Evolutionary conservation across 352 stramenopile species (phyloP).

Genomic region (Pythium brachiatum): DNA sequence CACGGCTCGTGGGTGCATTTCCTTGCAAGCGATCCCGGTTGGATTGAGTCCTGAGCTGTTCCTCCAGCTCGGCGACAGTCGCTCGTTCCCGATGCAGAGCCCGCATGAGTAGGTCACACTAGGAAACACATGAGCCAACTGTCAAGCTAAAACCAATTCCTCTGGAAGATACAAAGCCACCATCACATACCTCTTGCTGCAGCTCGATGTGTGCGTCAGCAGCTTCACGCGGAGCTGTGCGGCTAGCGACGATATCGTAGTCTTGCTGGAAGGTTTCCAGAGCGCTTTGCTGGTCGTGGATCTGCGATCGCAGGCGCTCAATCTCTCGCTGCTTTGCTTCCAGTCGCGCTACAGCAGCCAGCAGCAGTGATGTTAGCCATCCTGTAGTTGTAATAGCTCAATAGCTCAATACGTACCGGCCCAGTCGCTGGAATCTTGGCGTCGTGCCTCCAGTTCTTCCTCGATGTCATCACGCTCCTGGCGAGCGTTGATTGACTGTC

Average conservation of each 20-base stretch:
- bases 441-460: slow-evolving; percentile 16
- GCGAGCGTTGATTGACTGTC: slow-evolving; percentile 23
- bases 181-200: slow-evolving; percentile 20
- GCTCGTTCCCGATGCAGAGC: slow-evolving; percentile 25
- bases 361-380: too few species aligned
- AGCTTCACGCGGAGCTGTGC: slow-evolving; percentile 4
- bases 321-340: slow-evolving; percentile 41
- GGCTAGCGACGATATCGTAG: slow-evolving; percentile 23
- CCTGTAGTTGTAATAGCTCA: too few species aligned
- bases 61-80: slow-evolving; percentile 19
- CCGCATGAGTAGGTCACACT: slow-evolving; percentile 25
- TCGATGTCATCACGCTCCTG: slow-evolving; percentile 18
- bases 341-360: slow-evolving; percentile 25
- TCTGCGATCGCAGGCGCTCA: slow-evolving; percentile 41
- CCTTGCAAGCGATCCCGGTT: neutral
- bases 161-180: neutral
- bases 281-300: slow-evolving; percentile 52
- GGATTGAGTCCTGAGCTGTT: slow-evolving; percentile 5
- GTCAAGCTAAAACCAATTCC: too few species aligned
- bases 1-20: neutral
- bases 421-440: slow-evolving; percentile 23
- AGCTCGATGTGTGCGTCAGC: slow-evolving; percentile 9
- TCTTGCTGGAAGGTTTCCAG: slow-evolving; percentile 51
- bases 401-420: neutral
- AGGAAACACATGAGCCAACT: too few species aligned